Conservation (phyloP, 805 yeast species). For the Wickerhamiella galacta region DNA sequence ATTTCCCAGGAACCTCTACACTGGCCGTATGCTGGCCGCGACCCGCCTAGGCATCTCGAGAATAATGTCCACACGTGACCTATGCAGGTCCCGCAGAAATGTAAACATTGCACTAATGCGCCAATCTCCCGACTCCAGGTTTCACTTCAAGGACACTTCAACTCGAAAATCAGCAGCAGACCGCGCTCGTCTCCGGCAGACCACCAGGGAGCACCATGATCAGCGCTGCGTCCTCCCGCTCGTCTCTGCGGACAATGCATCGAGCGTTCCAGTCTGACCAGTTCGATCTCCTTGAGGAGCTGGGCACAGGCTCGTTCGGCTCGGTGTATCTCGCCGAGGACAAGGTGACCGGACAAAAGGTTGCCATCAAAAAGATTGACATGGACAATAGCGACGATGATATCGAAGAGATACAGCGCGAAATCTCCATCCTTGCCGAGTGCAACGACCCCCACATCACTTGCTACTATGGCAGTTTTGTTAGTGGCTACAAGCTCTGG, state of each 20-base stretch:
- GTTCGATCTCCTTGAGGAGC: slow-evolving; percentile 34
- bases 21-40: too few relatives aligned
- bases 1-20: too few relatives aligned
- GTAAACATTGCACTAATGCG: too few relatives aligned
- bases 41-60: too few relatives aligned
- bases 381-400: slow-evolving; percentile 52
- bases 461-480: slow-evolving; percentile 53
- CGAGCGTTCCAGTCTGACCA: slow-evolving; percentile 24
- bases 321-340: slow-evolving; percentile 52
- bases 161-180: background rate
- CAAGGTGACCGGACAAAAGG: slow-evolving; percentile 21
- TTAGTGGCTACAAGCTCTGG: slow-evolving; percentile 54
- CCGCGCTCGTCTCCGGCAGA: background rate
- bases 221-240: background rate
- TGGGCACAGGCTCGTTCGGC: slow-evolving; percentile 70
- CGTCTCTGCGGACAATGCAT: slow-evolving; percentile 5
- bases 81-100: too few relatives aligned
- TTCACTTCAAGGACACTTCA: too few relatives aligned
- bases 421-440: slow-evolving; percentile 49
- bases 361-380: slow-evolving; percentile 35
- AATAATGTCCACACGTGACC: too few relatives aligned
- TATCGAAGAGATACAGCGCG: slow-evolving; percentile 54
- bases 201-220: background rate
- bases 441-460: slow-evolving; percentile 51
- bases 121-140: too few relatives aligned